Conservation (phyloP, 73 alveolate species). For the Blepharisma japonicum region DNA sequence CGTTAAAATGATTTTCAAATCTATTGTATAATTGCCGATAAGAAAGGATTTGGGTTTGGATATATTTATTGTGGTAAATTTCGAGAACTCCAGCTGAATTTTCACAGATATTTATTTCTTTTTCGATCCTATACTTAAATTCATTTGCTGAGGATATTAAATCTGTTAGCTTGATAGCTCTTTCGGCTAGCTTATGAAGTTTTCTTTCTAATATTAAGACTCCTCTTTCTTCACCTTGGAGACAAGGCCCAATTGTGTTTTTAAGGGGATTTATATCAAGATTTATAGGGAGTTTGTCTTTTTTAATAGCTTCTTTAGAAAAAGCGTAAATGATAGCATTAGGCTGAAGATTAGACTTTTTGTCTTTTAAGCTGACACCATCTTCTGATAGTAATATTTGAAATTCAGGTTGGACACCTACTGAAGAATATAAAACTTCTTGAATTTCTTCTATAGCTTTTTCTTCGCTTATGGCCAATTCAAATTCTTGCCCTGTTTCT, state of each 20-base stretch:
- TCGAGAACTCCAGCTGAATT: neutral
- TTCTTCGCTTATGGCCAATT: neutral
- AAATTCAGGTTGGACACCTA: neutral
- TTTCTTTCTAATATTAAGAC: slow-evolving; percentile 9
- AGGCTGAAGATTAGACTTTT: neutral
- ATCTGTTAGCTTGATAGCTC: neutral
- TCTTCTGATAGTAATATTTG: neutral
- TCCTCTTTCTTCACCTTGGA: slow-evolving; percentile 20
- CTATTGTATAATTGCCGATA: neutral
- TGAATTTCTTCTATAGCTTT: neutral
- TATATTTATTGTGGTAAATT: slow-evolving; percentile 12
- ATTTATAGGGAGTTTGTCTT: neutral
- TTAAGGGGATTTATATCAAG: neutral
- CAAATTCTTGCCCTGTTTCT: slow-evolving; percentile 12
- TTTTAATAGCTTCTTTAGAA: slow-evolving; percentile 12
- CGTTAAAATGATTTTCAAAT: neutral
- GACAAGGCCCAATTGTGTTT: too few relatives aligned
- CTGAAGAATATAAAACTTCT: neutral
- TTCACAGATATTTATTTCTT: neutral
- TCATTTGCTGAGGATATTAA: neutral
- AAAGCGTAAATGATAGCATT: neutral
- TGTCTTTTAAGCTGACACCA: slow-evolving; percentile 14
- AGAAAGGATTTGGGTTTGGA: neutral
- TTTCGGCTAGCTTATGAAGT: neutral
- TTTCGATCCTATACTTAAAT: neutral